Conservation (phyloP, 2,329 filamentous ascomycete species). For the Rhynchosporium graminicola region DNA sequence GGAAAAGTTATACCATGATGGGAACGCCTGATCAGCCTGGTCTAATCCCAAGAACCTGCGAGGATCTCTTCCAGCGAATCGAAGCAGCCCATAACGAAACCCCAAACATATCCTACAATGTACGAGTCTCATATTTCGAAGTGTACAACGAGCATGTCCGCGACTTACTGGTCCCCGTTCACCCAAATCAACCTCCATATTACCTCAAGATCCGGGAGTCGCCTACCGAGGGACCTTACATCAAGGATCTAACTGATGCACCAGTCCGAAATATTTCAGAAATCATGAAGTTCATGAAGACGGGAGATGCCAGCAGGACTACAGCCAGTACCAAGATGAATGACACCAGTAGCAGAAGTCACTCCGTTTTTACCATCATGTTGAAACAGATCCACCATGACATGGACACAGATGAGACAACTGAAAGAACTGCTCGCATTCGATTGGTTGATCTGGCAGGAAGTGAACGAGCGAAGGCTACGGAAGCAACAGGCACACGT, state of each 20-base stretch:
- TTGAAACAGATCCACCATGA: constrained; percentile 98
- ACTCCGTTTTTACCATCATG: constrained; percentile 97
- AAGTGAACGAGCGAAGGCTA: constrained; percentile 91
- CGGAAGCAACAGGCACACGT: constrained; percentile 88
- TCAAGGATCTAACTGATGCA: constrained; percentile 93
- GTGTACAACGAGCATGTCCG: constrained; percentile 99
- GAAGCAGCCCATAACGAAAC: constrained; percentile 72
- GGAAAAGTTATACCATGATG: constrained; percentile 99
- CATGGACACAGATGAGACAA: constrained; percentile 95
- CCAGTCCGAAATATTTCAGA: constrained; percentile 85
- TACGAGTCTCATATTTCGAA: constrained; percentile 97
- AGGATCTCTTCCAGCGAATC: constrained; percentile 94
- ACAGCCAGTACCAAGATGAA: constrained; percentile 98
- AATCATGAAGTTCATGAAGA: constrained; percentile 86
- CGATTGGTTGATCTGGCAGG: constrained; percentile 93
- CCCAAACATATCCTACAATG: constrained; percentile 93
- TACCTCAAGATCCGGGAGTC: constrained; percentile 98
- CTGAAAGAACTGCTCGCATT: constrained; percentile 90
- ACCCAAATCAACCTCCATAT: constrained; percentile 71
- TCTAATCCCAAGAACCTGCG: constrained; percentile 90
- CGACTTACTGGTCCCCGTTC: constrained; percentile 79
- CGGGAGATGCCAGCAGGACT: constrained; percentile 84
- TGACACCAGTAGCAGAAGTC: constrained; percentile 93
- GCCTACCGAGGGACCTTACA: constrained; percentile 91
- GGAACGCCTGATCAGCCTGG: constrained; percentile 82